Base-by-base conservation (phyloP, 768 basidiomycete species). In the Rhodotorula paludigena region DNA sequence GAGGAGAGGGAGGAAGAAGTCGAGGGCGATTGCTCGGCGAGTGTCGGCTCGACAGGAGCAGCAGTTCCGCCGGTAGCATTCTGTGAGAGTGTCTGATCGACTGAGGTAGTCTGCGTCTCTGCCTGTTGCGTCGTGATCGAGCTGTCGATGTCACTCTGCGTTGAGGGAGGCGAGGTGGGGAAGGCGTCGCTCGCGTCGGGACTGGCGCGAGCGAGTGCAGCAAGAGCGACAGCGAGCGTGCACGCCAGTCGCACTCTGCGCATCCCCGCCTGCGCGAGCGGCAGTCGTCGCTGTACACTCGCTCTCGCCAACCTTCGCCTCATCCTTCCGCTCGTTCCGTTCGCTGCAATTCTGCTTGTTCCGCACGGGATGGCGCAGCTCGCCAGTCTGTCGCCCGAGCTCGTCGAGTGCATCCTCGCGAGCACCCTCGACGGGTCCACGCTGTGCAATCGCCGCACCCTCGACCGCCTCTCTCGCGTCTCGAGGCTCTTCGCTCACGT, bases 121-220 rank as follows among this genome's bases (percentile, higher is more conserved):
- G 16, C 47, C 11, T 12, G 9, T 15, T 25, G 3, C n/a, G 47
- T 15, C 9, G 44, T 11, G 23, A 28, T 15, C n/a, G 47, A 28
- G n/a, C 8, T 28, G 6, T 10, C 47, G 47, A 15, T 8, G 14
- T n/a, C n/a, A n/a, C n/a, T 48, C 25, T 7, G n/a, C 5, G 23
- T 25, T 28, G 47, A 28, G 5, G 47, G 47, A 25, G 47, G n/a
- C n/a, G 47, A 28, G 47, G 12, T 12, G 11, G n/a, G n/a, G n/a
- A n/a, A n/a, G n/a, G 1, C 12, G 47, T 28, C n/a, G 0, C 12
- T 8, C 2, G 25, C n/a, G n/a, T 10, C 1, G 15, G 47, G 10
- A 15, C n/a, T 6, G n/a, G 47, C 47, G 47, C 10, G n/a, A 2
- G 47, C n/a, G 47, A 11, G 12, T 48, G 25, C 25, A 9, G 16